A percentile compares a stretch with the other conserved stretches of the same genome.
Conservation (phyloP, 2,329 filamentous ascomycete species). For the Thermoascus crustaceus region DNA sequence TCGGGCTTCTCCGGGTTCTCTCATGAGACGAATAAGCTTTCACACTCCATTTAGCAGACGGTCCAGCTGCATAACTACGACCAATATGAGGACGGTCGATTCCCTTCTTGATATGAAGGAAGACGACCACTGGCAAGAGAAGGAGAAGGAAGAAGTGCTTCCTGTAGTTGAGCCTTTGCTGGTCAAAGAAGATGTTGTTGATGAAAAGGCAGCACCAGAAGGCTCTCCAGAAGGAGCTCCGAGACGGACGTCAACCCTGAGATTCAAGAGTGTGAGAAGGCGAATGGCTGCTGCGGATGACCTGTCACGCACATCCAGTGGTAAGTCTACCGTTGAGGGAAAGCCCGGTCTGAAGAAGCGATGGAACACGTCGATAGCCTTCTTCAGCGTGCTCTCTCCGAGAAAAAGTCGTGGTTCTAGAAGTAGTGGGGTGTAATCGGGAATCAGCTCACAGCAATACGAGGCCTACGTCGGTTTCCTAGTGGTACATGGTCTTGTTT, state of each 20-base stretch:
- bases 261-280: slow-evolving; percentile 5
- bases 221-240: neutral
- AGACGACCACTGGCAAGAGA: slow-evolving; percentile 6
- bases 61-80: slow-evolving; percentile 48
- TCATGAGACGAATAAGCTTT: slow-evolving; percentile 82
- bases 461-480: no score
- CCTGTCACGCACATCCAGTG: slow-evolving; percentile 2
- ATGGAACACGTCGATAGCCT: slow-evolving; percentile 6
- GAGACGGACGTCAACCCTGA: slow-evolving; percentile 3
- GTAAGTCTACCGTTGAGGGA: slow-evolving; percentile 1
- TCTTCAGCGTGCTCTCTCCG: slow-evolving; percentile 4
- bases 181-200: neutral
- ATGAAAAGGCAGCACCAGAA: neutral
- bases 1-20: slow-evolving; percentile 71
- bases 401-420: neutral
- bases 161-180: neutral
- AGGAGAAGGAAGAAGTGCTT: slow-evolving; percentile 4
- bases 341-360: slow-evolving; percentile 7
- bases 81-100: slow-evolving; percentile 10
- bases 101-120: slow-evolving; percentile 8
- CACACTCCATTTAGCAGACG: slow-evolving; percentile 67
- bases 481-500: neutral
- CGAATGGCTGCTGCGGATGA: slow-evolving; percentile 3
- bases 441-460: no score
- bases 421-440: neutral